Evolutionary conservation across 495 filamentous ascomycete species (phyloP), one percentile per base, ranked within the genome.

Genomic region (Penicillium angulare): DNA sequence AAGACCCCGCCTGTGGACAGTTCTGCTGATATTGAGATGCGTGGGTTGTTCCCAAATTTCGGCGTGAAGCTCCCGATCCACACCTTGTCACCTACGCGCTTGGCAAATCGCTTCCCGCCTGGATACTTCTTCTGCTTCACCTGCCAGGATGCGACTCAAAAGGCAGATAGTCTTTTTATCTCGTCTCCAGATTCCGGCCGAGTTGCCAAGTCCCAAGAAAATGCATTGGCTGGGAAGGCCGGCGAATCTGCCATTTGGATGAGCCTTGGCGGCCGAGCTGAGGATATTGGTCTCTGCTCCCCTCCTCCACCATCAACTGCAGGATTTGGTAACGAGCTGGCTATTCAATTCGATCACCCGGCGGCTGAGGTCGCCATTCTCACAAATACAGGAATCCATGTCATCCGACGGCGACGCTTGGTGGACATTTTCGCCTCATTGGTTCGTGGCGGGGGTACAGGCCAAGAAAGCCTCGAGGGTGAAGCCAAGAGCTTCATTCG

Each of bases 261-360:
- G 20, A 78, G 79, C 0, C 68, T 97, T 16, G 80, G 80, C 16
- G 87, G 87, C 61, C 73, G 69, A 17, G 82, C 83, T 13, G 82
- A 95, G 63, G 89, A 86, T 55, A 73, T 96, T 47, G 90, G 90
- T 2, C 69, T 91, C 6, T 82, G 87, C 32, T 87, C 87, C 1
- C 72, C 76, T 3, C 79, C 85, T 13, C 77, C 81, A 13, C 88
- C 90, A n/a, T 80, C 79, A 16, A 89, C 93, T 8, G 66, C 81
- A 12, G 92, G 92, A 0, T 98, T 95, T 60, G 91, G 91, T 15
- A 99, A 99, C 57, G 93, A 99, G 65, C 74, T 96, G 51, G 90
- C 95, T 6, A 85, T 95, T 32, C 93, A 99, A 62, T 97, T 90
- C 53, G 95, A 97, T 59, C 78, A 88, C 21, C 75, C 82, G 0